Base-by-base conservation (phyloP, 495 filamentous ascomycete genomes). In the Neurospora cerealis region DNA sequence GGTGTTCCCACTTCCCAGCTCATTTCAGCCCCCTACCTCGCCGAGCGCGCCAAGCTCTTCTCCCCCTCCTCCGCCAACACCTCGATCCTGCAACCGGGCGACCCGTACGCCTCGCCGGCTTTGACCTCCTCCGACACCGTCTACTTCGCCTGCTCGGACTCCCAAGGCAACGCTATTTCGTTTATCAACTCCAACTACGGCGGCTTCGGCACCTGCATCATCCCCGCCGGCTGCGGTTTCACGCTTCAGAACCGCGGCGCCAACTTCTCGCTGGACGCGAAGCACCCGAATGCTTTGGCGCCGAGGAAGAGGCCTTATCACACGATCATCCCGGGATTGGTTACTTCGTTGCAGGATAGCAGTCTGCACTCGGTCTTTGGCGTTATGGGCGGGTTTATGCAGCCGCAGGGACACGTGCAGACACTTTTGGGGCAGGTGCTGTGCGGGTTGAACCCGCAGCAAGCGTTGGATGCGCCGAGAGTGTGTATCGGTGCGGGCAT, bases 371-470 rank as follows among this genome's bases (percentile, higher is more conserved):
- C 88, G 46, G 93, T 97, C 0, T 97, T 93, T 76, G 96, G 96
- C 69, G 94, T 97, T 69, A 98, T 98, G 96, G 96, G 96, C 74
- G 96, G 96, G 40, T 97, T 95, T 82, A 98, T 99, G 96, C 96
- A 99, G 85, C 96, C 96, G 0, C 96, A 98, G 84, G 96, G 96
- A 11, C 96, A 99, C 78, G 93, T 98, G 17, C 96, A 99, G 81
- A 93, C 98, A 3, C 83, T 99, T 70, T 86, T 98, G 9, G 97
- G 97, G 73, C 93, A 96, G 89, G 81, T 97, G 4, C 90, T 92
- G 0, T 97, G 96, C 80, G 89, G 90, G n/a, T 86, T 92, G 77
- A 91, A 88, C 72, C 93, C 94, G 38, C 96, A 99, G 85, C 90
- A 91, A 40, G 95, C 96, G 62, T 85, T 99, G 4, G 96, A 99